A percentile compares a stretch with the other conserved stretches of the same genome.
These are phyloP conservation scores for Aspergillus biplanus DNA, from an alignment of 495 filamentous ascomycete genomes.

Conservation along the genomic window DNA sequence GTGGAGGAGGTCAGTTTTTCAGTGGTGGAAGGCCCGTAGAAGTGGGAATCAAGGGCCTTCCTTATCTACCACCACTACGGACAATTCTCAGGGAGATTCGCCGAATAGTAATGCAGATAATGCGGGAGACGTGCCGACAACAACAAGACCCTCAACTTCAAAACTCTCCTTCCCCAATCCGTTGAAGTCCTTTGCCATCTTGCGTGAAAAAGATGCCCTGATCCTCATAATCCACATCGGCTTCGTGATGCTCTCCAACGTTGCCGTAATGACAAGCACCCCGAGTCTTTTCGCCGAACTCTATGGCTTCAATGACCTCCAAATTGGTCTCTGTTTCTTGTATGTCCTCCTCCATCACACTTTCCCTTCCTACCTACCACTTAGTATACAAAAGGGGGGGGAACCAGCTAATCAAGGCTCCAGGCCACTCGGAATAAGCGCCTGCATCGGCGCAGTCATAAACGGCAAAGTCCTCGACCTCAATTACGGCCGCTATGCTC, in stretches of 20 bases:
- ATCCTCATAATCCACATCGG: slow-evolving; percentile 60
- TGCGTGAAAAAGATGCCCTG: slow-evolving; percentile 65
- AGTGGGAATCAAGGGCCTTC: not conserved
- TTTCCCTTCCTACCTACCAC: slow-evolving; percentile 32
- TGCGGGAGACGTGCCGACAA: slow-evolving; percentile 22
- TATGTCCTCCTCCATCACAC: slow-evolving; percentile 18
- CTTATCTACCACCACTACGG: not conserved
- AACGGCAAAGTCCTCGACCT: slow-evolving; percentile 60
- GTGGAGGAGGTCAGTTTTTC: slow-evolving; percentile 45
- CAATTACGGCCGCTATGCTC: slow-evolving; percentile 59
- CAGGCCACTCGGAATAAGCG: slow-evolving; percentile 59
- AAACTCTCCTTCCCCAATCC: slow-evolving; percentile 69
- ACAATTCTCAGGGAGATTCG: slow-evolving; percentile 6
- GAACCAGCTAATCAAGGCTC: slow-evolving; percentile 21
- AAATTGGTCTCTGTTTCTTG: slow-evolving; percentile 60
- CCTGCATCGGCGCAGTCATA: slow-evolving; percentile 55
- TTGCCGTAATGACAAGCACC: slow-evolving; percentile 53
- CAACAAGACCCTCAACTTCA: slow-evolving; percentile 21
- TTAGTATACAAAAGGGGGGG: not conserved
- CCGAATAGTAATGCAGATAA: slow-evolving; percentile 21
- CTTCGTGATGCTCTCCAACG: slow-evolving; percentile 57
- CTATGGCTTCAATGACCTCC: slow-evolving; percentile 68
- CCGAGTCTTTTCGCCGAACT: slow-evolving; percentile 62
- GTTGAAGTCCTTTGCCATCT: slow-evolving; percentile 60
- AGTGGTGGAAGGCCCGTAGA: slow-evolving; percentile 26